These are phyloP conservation scores for Verticillium zaregamsianum DNA, from an alignment of 2,329 filamentous ascomycete genomes.

Conservation along the genomic window DNA sequence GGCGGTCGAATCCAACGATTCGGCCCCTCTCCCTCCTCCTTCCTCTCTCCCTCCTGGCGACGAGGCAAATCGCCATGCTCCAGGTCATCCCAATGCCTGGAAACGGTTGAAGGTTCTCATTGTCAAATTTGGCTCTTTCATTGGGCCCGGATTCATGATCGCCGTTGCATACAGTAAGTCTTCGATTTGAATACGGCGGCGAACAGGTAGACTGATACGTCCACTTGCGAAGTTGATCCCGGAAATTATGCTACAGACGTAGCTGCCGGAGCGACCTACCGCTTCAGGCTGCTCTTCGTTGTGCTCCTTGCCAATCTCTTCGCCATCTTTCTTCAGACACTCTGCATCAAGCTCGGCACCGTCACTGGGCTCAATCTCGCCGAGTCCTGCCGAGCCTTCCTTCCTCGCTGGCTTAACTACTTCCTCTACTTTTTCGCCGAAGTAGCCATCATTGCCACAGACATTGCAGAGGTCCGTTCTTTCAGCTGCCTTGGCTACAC, in stretches of 20 bases:
- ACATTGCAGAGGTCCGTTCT: slow-evolving; percentile 57
- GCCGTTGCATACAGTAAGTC: slow-evolving; percentile 53
- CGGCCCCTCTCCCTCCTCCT: slow-evolving; percentile 7
- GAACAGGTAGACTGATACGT: too few species aligned
- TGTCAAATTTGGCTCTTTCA: slow-evolving; percentile 49
- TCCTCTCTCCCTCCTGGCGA: neutral
- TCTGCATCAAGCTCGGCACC: slow-evolving; percentile 65
- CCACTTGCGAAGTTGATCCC: slow-evolving; percentile 42
- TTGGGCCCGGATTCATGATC: slow-evolving; percentile 66
- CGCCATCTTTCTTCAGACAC: slow-evolving; percentile 65
- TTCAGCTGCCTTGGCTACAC: neutral
- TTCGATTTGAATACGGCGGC: neutral
- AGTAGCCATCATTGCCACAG: slow-evolving; percentile 65
- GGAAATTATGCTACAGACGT: slow-evolving; percentile 71
- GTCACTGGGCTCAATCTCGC: slow-evolving; percentile 66
- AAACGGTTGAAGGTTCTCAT: slow-evolving; percentile 22
- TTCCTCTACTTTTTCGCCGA: slow-evolving; percentile 60
- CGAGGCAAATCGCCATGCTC: neutral
- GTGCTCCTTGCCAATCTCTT: slow-evolving; percentile 67
- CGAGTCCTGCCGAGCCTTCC: slow-evolving; percentile 59
- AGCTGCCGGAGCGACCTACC: slow-evolving; percentile 61
- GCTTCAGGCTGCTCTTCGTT: slow-evolving; percentile 63
- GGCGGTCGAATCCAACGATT: slow-evolving; percentile 1
- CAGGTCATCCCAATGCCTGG: neutral
- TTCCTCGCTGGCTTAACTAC: slow-evolving; percentile 62